Conservation (phyloP, 2,329 filamentous ascomycete species). For the Onygena corvina region DNA sequence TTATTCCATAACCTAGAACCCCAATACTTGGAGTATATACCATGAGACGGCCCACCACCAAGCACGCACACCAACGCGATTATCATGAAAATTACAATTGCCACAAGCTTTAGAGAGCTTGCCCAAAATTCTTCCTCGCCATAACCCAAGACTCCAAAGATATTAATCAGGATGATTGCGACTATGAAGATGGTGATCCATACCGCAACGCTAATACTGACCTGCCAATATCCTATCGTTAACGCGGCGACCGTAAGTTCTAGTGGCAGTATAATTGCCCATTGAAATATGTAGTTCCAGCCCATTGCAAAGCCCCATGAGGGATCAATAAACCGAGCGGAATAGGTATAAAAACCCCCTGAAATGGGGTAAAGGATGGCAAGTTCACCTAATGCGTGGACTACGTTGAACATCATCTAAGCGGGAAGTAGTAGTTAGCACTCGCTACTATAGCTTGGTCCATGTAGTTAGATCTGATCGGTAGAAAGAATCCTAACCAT, state of each 20-base stretch:
- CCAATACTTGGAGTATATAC: constrained; percentile 21
- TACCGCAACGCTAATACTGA: constrained; percentile 26
- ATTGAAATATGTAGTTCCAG: constrained; percentile 61
- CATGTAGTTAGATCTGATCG: not conserved
- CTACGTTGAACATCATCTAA: constrained; percentile 46
- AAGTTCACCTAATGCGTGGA: constrained; percentile 50
- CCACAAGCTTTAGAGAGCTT: constrained; percentile 65
- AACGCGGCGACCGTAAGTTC: constrained; percentile 73
- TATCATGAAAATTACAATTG: constrained; percentile 76
- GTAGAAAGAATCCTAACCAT: constrained; percentile 12
- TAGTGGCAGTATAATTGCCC: constrained; percentile 67
- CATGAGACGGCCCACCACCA: constrained; percentile 32
- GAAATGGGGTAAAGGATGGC: constrained; percentile 51
- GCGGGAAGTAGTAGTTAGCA: not conserved
- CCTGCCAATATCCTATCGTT: constrained; percentile 61
- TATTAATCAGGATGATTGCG: constrained; percentile 61
- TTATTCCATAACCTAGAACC: constrained; percentile 31
- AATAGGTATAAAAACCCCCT: constrained; percentile 52
- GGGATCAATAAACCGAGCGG: constrained; percentile 50
- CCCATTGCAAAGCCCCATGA: constrained; percentile 41
- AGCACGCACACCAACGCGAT: constrained; percentile 56
- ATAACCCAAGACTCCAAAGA: constrained; percentile 73
- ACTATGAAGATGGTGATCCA: constrained; percentile 61
- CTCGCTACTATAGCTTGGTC: constrained; percentile 7
- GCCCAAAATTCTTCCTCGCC: constrained; percentile 76